Conservation (phyloP, 1,139 yeast genomes). For the Candida pseudoviswanathii region DNA sequence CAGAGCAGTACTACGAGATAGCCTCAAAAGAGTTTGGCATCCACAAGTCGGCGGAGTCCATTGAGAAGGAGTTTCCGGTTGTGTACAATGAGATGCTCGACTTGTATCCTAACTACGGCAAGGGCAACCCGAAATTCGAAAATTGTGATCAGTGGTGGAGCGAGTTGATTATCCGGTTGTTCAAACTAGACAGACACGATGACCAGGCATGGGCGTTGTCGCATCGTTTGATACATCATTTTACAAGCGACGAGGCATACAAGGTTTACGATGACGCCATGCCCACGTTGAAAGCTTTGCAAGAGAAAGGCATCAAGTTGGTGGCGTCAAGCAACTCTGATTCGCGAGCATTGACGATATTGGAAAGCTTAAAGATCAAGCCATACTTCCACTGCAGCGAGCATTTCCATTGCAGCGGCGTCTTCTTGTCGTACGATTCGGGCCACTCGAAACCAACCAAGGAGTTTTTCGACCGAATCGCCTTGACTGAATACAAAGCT, state of each 20-base stretch:
- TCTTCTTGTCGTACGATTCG: slow-evolving; percentile 57
- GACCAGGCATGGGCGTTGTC: slow-evolving; percentile 28
- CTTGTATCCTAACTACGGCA: slow-evolving; percentile 65
- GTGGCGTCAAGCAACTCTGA: slow-evolving; percentile 66
- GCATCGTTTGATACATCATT: slow-evolving; percentile 45
- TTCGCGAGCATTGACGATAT: slow-evolving; percentile 43
- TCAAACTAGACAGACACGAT: slow-evolving; percentile 28
- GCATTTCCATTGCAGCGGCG: slow-evolving; percentile 36
- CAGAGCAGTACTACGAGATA: slow-evolving; percentile 52
- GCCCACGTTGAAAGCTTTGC: slow-evolving; percentile 42
- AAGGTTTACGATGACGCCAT: slow-evolving; percentile 54
- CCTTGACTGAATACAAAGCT: slow-evolving; percentile 8
- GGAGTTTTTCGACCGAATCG: slow-evolving; percentile 46
- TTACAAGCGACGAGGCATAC: slow-evolving; percentile 56
- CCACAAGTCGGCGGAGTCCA: slow-evolving; percentile 28
- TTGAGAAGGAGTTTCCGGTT: slow-evolving; percentile 31
- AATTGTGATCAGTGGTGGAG: slow-evolving; percentile 61
- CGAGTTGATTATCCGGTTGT: slow-evolving; percentile 45
- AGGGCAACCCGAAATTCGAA: slow-evolving; percentile 25
- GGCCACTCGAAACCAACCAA: slow-evolving; percentile 55
- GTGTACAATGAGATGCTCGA: slow-evolving; percentile 26
- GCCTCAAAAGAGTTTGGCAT: slow-evolving; percentile 47
- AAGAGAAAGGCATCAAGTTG: slow-evolving; percentile 33
- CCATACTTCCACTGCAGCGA: slow-evolving; percentile 36
- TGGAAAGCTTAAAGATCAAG: slow-evolving; percentile 47